phyloP scores from a whole-genome alignment of 768 basidiomycete genomes.

The Neoboletus brunneissimus region DNA sequence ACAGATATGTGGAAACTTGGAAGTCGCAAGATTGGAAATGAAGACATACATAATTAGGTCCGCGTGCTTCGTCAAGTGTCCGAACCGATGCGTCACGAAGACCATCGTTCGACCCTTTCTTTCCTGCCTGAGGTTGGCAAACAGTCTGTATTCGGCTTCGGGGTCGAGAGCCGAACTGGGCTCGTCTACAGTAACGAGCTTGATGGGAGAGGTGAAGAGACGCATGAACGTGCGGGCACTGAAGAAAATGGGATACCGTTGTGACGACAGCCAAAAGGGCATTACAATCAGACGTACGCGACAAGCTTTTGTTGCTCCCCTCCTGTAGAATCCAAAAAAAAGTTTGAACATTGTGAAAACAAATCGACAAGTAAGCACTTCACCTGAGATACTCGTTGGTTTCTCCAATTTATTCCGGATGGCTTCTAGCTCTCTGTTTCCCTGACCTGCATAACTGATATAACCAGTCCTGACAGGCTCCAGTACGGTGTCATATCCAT shows the following conservation, averaged over 20 bases:
- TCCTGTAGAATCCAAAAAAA: constrained; percentile 3
- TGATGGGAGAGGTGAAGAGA: constrained; percentile 29
- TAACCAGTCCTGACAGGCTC: constrained; percentile 31
- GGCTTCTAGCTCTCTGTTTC: constrained; percentile 9
- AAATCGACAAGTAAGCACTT: neutral
- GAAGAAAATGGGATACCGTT: neutral
- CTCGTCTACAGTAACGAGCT: constrained; percentile 36
- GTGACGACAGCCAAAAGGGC: neutral
- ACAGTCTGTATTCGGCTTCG: constrained; percentile 33
- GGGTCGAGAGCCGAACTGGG: constrained; percentile 41
- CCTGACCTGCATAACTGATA: constrained; percentile 26
- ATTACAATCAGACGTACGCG: constrained; percentile 9
- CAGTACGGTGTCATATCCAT: constrained; percentile 40
- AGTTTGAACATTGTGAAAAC: neutral
- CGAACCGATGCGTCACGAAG: constrained; percentile 41
- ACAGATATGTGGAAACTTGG: neutral
- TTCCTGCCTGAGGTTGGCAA: constrained; percentile 25
- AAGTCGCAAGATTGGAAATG: neutral
- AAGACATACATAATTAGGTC: constrained; percentile 36
- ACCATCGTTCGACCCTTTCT: constrained; percentile 38
- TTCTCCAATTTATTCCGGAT: constrained; percentile 22
- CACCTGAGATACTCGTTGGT: constrained; percentile 24
- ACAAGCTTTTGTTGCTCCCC: constrained; percentile 35
- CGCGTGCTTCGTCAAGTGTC: constrained; percentile 36
- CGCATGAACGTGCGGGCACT: constrained; percentile 43